Evolutionary conservation across 2,329 filamentous ascomycete genomes (phyloP).

Genomic region (Paracorniculantispora psalliotae): DNA sequence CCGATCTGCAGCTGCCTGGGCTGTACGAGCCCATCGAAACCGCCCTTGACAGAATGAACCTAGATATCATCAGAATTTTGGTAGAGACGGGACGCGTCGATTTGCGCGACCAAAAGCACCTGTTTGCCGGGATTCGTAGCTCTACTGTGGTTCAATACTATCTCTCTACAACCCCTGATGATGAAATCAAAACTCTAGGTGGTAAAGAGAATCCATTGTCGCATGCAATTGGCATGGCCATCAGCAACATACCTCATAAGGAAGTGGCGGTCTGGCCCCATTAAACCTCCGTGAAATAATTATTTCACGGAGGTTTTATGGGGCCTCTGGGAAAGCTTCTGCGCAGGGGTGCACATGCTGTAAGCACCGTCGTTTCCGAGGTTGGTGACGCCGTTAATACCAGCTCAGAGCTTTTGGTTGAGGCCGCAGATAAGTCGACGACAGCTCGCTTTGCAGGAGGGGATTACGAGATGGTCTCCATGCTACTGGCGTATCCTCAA

Average conservation of each 20-base stretch:
- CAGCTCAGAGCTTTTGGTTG: conserved; percentile 49
- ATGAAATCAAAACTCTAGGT: no score
- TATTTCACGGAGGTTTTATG: no score
- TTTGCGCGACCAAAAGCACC: neutral
- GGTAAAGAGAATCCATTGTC: no score
- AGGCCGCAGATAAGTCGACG: conserved; percentile 70
- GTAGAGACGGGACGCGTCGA: neutral
- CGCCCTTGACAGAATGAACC: neutral
- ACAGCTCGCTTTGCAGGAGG: neutral
- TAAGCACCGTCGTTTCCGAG: conserved; percentile 46
- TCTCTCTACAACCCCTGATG: neutral
- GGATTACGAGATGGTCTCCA: neutral
- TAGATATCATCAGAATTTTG: neutral
- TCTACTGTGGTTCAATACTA: neutral
- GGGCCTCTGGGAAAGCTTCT: conserved; percentile 73
- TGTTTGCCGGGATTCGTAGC: neutral
- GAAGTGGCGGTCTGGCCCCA: no score
- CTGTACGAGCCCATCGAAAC: neutral
- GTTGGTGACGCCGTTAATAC: neutral
- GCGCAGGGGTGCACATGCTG: conserved; percentile 37
- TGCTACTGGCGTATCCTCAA: neutral
- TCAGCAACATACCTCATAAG: no score
- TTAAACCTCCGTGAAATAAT: no score
- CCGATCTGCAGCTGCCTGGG: neutral
- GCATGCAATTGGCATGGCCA: no score